Evolutionary conservation across 768 basidiomycete species (phyloP), one percentile per base, ranked within the genome.

Genomic region (Boletus sp.): DNA sequence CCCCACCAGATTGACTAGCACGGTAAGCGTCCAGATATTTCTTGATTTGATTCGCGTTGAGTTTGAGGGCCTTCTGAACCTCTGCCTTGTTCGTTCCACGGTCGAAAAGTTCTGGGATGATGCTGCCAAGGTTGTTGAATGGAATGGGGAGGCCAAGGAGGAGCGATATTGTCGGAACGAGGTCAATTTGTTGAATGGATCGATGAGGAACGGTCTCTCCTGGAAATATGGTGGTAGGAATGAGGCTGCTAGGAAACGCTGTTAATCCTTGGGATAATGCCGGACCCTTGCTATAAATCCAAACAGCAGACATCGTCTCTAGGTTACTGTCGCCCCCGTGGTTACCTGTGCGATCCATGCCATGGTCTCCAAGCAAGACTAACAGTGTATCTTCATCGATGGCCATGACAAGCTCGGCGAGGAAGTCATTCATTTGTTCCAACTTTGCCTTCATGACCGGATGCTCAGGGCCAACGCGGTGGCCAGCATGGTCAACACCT

Each of bases 401-500:
- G 15, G 77, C 61, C 0, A 83, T 80, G 6, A 98, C 91, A 5
- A 96, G 86, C 7, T 82, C 78, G 12, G 71, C 69, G 2, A 99
- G 74, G 0, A 97, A 86, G 30, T 78, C 69, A 69, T 98, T 86
- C 92, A 98, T 96, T 70, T 98, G 93, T 55, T 76, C 69, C 18
- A 98, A 76, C 71, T 99, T 99, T 24, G 83, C 74, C 59, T 79
- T 83, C 94, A 98, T 97, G 47, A 82, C 84, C 0, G 86, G 83
- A 63, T 94, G 89, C 53, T 91, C 87, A 0, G 96, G 94, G 0
- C 96, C 95, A 7, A 98, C 84, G 51, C 97, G 82, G 67, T 99
- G 96, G 1, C 97, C 97, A 40, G 89, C 94, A 68, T 98, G 97
- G 70, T 98, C 97, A 4, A 98, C 92, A 14, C 97, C 97, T 28